Evolutionary conservation across 2,329 filamentous ascomycete species (phyloP).

Genomic region (Sporothrix luriei): DNA sequence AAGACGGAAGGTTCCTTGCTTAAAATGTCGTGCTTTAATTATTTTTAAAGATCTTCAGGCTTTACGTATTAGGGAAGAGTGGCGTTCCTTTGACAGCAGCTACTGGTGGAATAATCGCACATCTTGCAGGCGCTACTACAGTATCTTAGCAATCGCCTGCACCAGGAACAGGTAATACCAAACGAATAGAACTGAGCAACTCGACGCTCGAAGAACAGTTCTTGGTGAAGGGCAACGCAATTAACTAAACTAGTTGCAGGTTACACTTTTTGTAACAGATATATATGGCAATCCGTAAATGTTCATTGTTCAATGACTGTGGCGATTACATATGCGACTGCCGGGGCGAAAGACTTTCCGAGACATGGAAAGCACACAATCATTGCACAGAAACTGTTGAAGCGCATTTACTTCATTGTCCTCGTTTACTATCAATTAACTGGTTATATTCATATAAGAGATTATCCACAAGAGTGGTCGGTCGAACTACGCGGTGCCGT

Average conservation of each 20-base stretch:
- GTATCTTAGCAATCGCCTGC: neutral
- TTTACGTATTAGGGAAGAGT: neutral
- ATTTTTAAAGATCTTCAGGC: constrained; percentile 6
- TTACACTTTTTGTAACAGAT: neutral
- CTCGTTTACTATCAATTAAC: neutral
- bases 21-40: constrained; percentile 15
- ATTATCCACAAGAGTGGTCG: neutral
- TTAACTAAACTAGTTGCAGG: neutral
- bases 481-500: neutral
- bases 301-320: neutral
- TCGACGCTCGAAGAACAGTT: neutral
- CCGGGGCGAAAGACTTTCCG: neutral
- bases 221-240: neutral
- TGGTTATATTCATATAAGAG: constrained; percentile 1
- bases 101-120: constrained; percentile 4
- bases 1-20: constrained; percentile 1
- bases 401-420: neutral
- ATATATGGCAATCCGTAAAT: neutral
- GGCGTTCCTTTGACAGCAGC: neutral
- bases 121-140: neutral
- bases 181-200: neutral
- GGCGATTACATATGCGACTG: neutral
- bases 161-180: neutral
- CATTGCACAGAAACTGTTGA: neutral
- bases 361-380: neutral